A percentile compares a stretch with the other conserved stretches of the same genome.
Evolutionary conservation across 2,329 filamentous ascomycete genomes (phyloP).

Genomic region (Samsoniella hepiali): DNA sequence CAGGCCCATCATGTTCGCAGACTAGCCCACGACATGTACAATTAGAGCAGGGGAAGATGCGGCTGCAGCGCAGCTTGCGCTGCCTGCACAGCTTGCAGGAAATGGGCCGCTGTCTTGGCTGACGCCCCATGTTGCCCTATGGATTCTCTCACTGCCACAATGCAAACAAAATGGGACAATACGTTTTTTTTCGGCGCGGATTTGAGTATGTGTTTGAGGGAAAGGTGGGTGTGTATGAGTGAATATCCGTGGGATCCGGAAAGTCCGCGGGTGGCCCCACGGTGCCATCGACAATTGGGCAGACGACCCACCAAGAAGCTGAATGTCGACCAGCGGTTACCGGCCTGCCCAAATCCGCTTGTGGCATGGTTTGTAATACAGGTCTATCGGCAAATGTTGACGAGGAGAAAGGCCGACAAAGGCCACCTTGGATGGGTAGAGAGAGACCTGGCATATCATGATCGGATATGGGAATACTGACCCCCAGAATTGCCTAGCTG

Average conservation of each 20-base stretch:
- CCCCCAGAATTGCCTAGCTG: no score
- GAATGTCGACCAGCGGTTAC: neutral
- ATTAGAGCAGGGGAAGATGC: slow-evolving; percentile 36
- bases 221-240: slow-evolving; percentile 16
- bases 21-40: slow-evolving; percentile 34
- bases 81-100: slow-evolving; percentile 35
- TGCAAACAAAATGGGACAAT: slow-evolving; percentile 3
- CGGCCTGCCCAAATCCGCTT: neutral
- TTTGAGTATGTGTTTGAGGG: slow-evolving; percentile 12
- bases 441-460: no score
- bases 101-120: slow-evolving; percentile 34
- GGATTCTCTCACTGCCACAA: slow-evolving; percentile 15
- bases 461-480: no score
- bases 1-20: slow-evolving; percentile 24
- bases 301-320: slow-evolving; percentile 8
- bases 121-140: slow-evolving; percentile 25
- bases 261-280: slow-evolving; percentile 15
- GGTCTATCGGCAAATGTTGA: no score
- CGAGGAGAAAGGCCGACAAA: no score
- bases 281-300: neutral
- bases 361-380: no score
- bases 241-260: slow-evolving; percentile 18
- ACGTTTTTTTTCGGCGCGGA: slow-evolving; percentile 1
- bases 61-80: slow-evolving; percentile 37
- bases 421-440: no score